A percentile compares a stretch with the other conserved stretches of the same genome.
These are phyloP conservation scores for Alnus rubra DNA, from an alignment of 306 rosid genomes.

Conservation along the genomic window DNA sequence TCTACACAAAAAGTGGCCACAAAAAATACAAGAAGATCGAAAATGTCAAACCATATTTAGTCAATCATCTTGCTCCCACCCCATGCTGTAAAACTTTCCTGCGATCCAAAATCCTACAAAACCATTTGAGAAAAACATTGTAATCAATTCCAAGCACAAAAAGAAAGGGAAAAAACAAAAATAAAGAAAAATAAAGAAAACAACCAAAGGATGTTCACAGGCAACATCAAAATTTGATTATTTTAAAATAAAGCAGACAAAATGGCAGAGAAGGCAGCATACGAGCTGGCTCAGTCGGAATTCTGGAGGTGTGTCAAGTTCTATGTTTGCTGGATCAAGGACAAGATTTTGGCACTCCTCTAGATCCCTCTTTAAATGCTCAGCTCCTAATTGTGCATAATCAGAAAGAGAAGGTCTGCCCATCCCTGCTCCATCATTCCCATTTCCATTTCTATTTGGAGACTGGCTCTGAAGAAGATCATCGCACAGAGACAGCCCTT, in stretches of 20 bases:
- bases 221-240: not conserved
- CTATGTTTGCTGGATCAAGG: conserved; percentile 52
- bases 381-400: conserved; percentile 71
- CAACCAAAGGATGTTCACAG: not conserved
- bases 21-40: conserved; percentile 19
- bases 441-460: conserved; percentile 46
- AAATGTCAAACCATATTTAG: conserved; percentile 29
- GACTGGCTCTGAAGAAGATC: conserved; percentile 84
- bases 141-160: not conserved
- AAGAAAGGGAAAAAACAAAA: not conserved
- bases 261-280: conserved; percentile 14
- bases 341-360: conserved; percentile 74
- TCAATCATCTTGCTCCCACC: conserved; percentile 48
- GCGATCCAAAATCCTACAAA: conserved; percentile 66
- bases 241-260: not conserved
- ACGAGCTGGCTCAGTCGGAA: conserved; percentile 86
- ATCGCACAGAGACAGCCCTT: conserved; percentile 64
- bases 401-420: conserved; percentile 51
- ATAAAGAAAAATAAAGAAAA: conserved; percentile 15
- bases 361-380: conserved; percentile 71
- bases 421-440: conserved; percentile 34
- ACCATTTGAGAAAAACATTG: conserved; percentile 16
- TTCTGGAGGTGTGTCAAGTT: conserved; percentile 68
- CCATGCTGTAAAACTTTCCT: conserved; percentile 64
- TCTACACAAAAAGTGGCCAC: conserved; percentile 34